Base-by-base conservation (phyloP, 2,329 filamentous ascomycete species). In the Neonectria punicea region DNA sequence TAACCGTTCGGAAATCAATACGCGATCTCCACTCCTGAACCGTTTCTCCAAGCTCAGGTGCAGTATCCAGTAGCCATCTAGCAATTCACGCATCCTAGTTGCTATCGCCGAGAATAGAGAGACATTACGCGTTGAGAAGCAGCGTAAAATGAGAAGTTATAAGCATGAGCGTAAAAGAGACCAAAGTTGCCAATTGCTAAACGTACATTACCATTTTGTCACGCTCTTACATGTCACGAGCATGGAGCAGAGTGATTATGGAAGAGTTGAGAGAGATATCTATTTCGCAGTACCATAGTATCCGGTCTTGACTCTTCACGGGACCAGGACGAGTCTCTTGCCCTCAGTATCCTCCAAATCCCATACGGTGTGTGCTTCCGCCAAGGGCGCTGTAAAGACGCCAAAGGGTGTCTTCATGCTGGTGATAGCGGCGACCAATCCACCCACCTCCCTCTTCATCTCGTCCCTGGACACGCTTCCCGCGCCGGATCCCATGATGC, bases 291-390 rank as follows among this genome's bases (percentile, higher is more conserved):
- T 34, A 34, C 32, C 9, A 34, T 34, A 1, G 11, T 10, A 11
- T 13, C 1, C 5, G 25, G 25, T 25, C 25, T 2, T 25, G 25
- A 6, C 25, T 2, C 1, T n/a, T 47, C 13, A 36, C 13, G 64
- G 64, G 5, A 66, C 46, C 39, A 66, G 32, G 18, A 66, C 60
- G 25, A 66, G 50, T 3, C 63, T 58, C 55, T 63, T 63, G 3
- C 8, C 25, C 25, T 53, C 6, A 11, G n/a, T 30, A 6, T 55
- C 55, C n/a, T 56, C 30, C 13, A 41, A 51, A 28, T 63, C 39
- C 60, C 63, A 66, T 16, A 59, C 50, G 10, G 28, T 50, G 20
- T 53, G 34, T n/a, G 56, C 63, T 13, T 63, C 60, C 1, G 60
- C 55, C 60, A 66, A 53, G 6, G 55, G 44, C 7, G 49, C 44